Evolutionary conservation across 495 filamentous ascomycete genomes (phyloP).

Genomic region (Neurospora tetraspora): DNA sequence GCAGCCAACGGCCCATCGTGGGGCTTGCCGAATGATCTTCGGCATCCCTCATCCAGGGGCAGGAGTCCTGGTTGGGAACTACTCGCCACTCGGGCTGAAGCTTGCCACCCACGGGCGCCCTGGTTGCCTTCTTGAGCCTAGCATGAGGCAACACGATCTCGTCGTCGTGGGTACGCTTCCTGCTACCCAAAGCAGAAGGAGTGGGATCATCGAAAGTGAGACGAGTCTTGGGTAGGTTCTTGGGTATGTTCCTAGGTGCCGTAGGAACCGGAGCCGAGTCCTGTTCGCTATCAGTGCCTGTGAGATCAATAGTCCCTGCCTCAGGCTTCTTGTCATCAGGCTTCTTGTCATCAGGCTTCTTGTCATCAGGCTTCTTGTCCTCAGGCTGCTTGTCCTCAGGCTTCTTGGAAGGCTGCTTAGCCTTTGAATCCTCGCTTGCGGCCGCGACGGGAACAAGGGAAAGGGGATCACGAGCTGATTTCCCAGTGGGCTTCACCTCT

Average conservation of each 20-base stretch:
- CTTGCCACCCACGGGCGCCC: slow-evolving; percentile 31
- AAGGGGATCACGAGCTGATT: neutral
- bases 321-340: neutral
- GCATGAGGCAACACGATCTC: slow-evolving; percentile 45
- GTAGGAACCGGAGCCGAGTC: neutral
- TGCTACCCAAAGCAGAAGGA: slow-evolving; percentile 18
- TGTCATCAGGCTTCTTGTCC: neutral
- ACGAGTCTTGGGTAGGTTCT: neutral
- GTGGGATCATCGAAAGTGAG: slow-evolving; percentile 5
- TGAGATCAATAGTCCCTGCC: slow-evolving; percentile 15
- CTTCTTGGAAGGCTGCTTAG: neutral
- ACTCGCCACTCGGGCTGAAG: slow-evolving; percentile 51
- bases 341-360: neutral
- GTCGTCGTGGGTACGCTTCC: slow-evolving; percentile 65
- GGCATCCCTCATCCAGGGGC: slow-evolving; percentile 47
- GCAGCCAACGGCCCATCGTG: slow-evolving; percentile 47
- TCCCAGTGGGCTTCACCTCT: neutral
- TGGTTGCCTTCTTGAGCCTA: slow-evolving; percentile 34
- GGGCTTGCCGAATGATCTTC: slow-evolving; percentile 38
- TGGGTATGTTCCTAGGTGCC: slow-evolving; percentile 6
- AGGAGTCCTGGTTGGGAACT: slow-evolving; percentile 24
- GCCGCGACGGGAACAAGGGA: neutral
- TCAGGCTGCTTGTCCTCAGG: neutral
- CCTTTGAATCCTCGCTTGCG: neutral
- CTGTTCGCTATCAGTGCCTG: slow-evolving; percentile 1